phyloP scores from a whole-genome alignment of 2,329 filamentous ascomycete genomes.

The Septoria petroselini region DNA sequence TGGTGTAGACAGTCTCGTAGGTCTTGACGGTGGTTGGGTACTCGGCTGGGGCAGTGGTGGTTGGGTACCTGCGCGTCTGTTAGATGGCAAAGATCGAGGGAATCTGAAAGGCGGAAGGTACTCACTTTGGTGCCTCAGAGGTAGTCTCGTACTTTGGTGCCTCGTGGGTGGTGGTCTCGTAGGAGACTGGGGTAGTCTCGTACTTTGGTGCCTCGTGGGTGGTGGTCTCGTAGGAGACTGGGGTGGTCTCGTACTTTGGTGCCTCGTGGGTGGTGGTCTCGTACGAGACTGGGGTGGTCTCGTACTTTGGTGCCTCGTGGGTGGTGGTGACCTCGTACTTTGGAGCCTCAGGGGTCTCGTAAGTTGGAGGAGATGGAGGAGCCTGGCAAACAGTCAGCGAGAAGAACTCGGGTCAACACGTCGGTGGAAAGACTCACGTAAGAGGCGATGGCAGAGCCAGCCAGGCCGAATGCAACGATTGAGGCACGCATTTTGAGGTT shows the following conservation, averaged over 20 bases:
- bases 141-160: constrained; percentile 1
- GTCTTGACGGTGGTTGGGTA: constrained; percentile 22
- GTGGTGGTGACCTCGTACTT: not conserved
- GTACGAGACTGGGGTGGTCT: not conserved
- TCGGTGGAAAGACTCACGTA: constrained; percentile 4
- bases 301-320: not conserved
- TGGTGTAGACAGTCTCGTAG: constrained; percentile 18
- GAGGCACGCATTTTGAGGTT: constrained; percentile 43
- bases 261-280: not conserved
- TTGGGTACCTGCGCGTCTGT: not conserved
- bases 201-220: not conserved
- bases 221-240: no score
- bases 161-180: not conserved
- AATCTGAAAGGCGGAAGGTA: not conserved
- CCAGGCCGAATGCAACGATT: constrained; percentile 37
- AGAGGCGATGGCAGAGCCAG: constrained; percentile 41
- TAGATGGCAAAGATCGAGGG: not conserved
- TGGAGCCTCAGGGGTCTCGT: constrained; percentile 6
- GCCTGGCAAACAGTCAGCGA: not conserved
- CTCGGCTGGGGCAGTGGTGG: constrained; percentile 22
- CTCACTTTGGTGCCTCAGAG: not conserved
- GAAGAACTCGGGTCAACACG: not conserved
- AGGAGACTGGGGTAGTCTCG: not conserved
- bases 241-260: constrained; percentile 3
- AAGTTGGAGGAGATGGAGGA: constrained; percentile 7